Evolutionary conservation across 345 rosid genomes (phyloP).

Genomic region (Rhodamnia rubescens): DNA sequence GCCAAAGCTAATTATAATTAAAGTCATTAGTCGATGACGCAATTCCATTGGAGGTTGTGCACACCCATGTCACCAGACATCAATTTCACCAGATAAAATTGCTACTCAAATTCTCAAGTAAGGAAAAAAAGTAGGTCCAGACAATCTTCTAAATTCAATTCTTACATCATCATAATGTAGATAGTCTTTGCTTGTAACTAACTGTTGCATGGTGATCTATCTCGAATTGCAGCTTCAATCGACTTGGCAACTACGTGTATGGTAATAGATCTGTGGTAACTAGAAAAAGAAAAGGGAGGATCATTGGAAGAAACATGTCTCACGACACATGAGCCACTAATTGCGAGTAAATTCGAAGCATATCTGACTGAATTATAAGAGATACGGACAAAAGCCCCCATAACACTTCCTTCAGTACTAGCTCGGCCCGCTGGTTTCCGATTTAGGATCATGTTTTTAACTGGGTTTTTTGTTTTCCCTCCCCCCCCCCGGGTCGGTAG

Average conservation of each 20-base stretch:
- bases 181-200: background rate
- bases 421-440: no score
- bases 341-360: no score
- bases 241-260: background rate
- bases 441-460: background rate
- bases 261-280: background rate
- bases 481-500: no score
- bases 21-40: background rate
- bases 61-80: background rate
- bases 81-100: background rate
- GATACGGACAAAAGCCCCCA: no score
- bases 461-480: background rate
- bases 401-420: no score
- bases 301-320: background rate
- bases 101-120: background rate
- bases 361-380: no score
- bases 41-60: background rate
- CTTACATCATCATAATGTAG: background rate
- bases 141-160: background rate
- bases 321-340: background rate
- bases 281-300: background rate
- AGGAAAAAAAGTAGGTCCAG: background rate
- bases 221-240: background rate
- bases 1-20: background rate
- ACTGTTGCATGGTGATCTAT: background rate